These are phyloP conservation scores for Kregervanrija delftensis DNA, from an alignment of 805 yeast genomes.

Conservation along the genomic window DNA sequence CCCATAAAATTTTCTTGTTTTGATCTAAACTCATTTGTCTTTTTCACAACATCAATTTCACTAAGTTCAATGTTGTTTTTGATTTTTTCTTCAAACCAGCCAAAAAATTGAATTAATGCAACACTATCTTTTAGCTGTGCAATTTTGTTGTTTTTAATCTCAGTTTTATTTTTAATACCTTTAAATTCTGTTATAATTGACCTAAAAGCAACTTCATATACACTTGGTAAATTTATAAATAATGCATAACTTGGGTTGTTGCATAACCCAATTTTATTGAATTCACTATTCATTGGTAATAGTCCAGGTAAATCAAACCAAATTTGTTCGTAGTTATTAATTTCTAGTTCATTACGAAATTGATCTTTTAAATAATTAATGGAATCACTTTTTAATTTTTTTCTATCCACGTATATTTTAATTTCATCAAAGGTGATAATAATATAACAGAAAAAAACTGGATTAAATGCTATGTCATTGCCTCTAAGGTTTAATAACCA, in stretches of 20 bases:
- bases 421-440: slow-evolving; percentile 34
- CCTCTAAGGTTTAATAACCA: slow-evolving; percentile 50
- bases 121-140: slow-evolving; percentile 85
- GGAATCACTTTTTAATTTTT: slow-evolving; percentile 28
- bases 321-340: slow-evolving; percentile 50
- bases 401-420: slow-evolving; percentile 35
- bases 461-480: slow-evolving; percentile 71
- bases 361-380: slow-evolving; percentile 18
- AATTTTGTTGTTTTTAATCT: slow-evolving; percentile 58
- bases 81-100: slow-evolving; percentile 74
- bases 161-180: slow-evolving; percentile 67
- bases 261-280: slow-evolving; percentile 15
- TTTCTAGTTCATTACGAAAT: slow-evolving; percentile 17
- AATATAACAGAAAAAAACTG: slow-evolving; percentile 74
- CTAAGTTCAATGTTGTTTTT: slow-evolving; percentile 32
- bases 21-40: slow-evolving; percentile 41
- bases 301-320: slow-evolving; percentile 45
- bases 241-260: slow-evolving; percentile 25
- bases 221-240: slow-evolving; percentile 19
- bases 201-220: slow-evolving; percentile 14
- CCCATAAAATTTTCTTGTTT: slow-evolving; percentile 48
- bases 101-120: slow-evolving; percentile 63
- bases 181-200: slow-evolving; percentile 52
- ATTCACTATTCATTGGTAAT: slow-evolving; percentile 11
- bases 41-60: slow-evolving; percentile 52